A percentile compares a stretch with the other conserved stretches of the same genome.
Conservation (phyloP, 768 basidiomycete species). For the Psilocybe tampanensis region DNA sequence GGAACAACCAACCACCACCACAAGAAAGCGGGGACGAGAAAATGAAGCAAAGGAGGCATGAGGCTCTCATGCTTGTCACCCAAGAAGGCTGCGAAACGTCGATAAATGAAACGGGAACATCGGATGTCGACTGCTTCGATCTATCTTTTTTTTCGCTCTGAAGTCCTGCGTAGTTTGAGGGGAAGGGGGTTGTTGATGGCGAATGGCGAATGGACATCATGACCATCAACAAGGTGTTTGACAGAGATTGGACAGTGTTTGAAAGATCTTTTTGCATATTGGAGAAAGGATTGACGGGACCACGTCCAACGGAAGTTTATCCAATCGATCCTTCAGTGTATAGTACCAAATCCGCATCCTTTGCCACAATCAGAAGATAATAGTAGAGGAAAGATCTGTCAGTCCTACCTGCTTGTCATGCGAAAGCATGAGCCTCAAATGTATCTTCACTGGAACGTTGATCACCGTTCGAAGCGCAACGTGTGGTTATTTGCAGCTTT, state of each 20-base stretch:
- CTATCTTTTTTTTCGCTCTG: not conserved
- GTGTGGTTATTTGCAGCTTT: not conserved
- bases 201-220: not conserved
- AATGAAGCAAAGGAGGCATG: conserved; percentile 2
- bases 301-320: not conserved
- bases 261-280: not conserved
- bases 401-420: not conserved
- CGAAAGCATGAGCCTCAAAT: not conserved
- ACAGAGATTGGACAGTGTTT: conserved; percentile 1
- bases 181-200: conserved; percentile 12
- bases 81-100: conserved; percentile 4
- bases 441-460: not conserved
- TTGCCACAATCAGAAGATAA: not conserved
- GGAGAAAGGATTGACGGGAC: not conserved
- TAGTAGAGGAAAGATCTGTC: conserved; percentile 4
- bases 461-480: conserved; percentile 6
- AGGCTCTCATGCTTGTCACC: conserved; percentile 18
- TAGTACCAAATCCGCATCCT: not conserved
- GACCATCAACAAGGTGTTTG: conserved; percentile 5
- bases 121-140: conserved; percentile 12
- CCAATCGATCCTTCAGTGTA: not conserved
- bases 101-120: conserved; percentile 4
- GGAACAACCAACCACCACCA: conserved; percentile 19
- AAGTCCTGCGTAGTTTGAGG: conserved; percentile 12
- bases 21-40: conserved; percentile 2